Evolutionary conservation across 176 grass and related monocot genomes (phyloP).

Genomic region (Musa beccarii): DNA sequence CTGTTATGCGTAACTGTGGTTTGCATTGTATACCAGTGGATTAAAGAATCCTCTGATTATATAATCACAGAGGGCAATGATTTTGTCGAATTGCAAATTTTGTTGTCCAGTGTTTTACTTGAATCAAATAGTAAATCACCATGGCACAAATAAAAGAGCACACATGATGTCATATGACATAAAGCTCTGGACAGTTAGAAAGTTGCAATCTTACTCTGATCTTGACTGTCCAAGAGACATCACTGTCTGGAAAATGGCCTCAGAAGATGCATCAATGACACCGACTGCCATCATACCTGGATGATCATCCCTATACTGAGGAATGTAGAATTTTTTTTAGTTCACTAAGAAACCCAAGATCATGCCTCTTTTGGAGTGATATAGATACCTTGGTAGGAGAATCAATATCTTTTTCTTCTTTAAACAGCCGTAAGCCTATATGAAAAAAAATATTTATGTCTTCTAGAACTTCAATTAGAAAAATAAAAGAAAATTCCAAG

Average conservation of each 20-base stretch:
- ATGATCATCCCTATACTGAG: slow-evolving; percentile 89
- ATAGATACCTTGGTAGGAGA: slow-evolving; percentile 22
- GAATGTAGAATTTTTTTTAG: slow-evolving; percentile 24
- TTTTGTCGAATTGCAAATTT: background rate
- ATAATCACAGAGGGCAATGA: background rate
- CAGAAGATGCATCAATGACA: slow-evolving; percentile 81
- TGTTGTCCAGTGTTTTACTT: background rate
- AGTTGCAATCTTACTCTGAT: slow-evolving; percentile 59
- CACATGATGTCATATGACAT: background rate
- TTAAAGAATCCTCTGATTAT: background rate
- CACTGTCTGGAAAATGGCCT: slow-evolving; percentile 76
- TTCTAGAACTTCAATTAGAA: slow-evolving; percentile 12
- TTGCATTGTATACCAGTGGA: background rate
- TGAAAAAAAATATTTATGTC: background rate
- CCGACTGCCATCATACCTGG: slow-evolving; percentile 98
- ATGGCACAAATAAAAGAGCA: background rate
- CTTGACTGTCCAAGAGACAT: slow-evolving; percentile 94
- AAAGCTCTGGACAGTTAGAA: background rate
- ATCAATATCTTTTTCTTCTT: slow-evolving; percentile 76
- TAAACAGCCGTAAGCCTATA: slow-evolving; percentile 85
- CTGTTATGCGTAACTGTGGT: background rate
- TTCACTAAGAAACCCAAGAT: background rate
- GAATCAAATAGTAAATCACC: background rate
- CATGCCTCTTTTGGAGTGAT: background rate
- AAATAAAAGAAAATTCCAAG: slow-evolving; percentile 17